Conservation (phyloP, 2,329 filamentous ascomycete genomes). For the Cladophialophora carrionii region DNA sequence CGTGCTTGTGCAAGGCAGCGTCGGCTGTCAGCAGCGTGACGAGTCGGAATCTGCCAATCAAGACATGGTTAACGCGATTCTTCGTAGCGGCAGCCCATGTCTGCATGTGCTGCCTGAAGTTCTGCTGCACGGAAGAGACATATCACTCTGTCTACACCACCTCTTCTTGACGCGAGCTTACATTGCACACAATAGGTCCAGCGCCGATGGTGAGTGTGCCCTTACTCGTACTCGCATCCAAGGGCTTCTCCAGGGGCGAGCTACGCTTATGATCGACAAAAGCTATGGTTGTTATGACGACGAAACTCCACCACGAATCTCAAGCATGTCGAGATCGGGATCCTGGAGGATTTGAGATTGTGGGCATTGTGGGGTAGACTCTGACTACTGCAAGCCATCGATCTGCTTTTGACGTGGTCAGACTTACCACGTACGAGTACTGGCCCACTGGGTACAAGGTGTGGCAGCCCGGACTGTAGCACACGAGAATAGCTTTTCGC, state of each 20-base stretch:
- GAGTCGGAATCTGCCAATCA: slow-evolving; percentile 14
- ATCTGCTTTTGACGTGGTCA: background rate
- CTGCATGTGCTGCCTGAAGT: slow-evolving; percentile 3
- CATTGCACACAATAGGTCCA: background rate
- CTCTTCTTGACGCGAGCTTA: background rate
- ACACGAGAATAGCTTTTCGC: background rate
- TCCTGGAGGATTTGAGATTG: slow-evolving; percentile 1
- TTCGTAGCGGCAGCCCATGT: slow-evolving; percentile 8
- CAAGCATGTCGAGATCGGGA: background rate
- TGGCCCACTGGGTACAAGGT: background rate
- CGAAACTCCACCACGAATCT: background rate
- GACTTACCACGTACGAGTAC: background rate
- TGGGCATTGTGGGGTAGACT: slow-evolving; percentile 4
- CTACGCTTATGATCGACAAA: background rate
- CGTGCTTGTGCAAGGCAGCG: slow-evolving; percentile 7
- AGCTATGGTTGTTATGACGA: background rate
- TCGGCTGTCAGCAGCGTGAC: slow-evolving; percentile 19
- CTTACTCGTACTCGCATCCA: background rate
- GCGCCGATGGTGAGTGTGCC: background rate
- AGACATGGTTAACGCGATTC: slow-evolving; percentile 21
- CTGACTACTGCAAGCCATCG: slow-evolving; percentile 2
- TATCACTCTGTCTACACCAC: background rate
- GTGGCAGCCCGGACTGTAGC: no score
- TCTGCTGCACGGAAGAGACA: background rate
- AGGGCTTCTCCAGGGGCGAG: background rate